Conservation (phyloP, 1,284 basidiomycete species). For the Sanghuangporus baumii region DNA sequence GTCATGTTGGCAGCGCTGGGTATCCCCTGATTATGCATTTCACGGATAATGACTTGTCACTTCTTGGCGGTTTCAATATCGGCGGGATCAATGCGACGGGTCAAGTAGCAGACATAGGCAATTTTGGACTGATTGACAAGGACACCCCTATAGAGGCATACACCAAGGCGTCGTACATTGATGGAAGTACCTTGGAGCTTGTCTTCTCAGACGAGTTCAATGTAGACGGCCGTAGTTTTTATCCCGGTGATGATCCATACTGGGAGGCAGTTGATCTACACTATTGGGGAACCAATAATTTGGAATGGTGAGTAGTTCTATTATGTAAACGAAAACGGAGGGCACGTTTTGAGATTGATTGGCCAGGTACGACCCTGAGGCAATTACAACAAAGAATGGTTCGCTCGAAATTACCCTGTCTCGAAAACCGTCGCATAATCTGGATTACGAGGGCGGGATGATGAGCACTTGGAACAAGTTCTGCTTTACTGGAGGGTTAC, state of each 20-base stretch:
- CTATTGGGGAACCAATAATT: slow-evolving; percentile 42
- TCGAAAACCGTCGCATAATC: slow-evolving; percentile 58
- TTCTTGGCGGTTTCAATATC: slow-evolving; percentile 65
- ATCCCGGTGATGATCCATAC: slow-evolving; percentile 55
- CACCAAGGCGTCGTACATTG: slow-evolving; percentile 51
- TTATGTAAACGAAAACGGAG: background rate
- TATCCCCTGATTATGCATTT: slow-evolving; percentile 78
- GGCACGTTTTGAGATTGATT: background rate
- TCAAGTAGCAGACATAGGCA: slow-evolving; percentile 66
- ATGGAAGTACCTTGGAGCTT: slow-evolving; percentile 49
- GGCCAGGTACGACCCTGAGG: slow-evolving; percentile 59
- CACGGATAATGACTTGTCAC: slow-evolving; percentile 41
- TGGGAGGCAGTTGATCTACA: slow-evolving; percentile 66
- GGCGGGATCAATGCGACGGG: slow-evolving; percentile 80
- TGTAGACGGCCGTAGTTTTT: slow-evolving; percentile 74
- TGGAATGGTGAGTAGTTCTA: slow-evolving; percentile 49
- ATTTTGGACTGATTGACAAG: slow-evolving; percentile 69
- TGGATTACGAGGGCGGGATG: slow-evolving; percentile 73
- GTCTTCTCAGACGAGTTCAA: slow-evolving; percentile 93
- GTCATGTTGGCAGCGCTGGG: slow-evolving; percentile 50
- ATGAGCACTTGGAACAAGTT: slow-evolving; percentile 86
- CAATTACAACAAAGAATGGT: slow-evolving; percentile 75
- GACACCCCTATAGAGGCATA: slow-evolving; percentile 65
- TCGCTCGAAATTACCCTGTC: slow-evolving; percentile 76
- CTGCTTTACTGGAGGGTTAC: slow-evolving; percentile 86